Evolutionary conservation across 805 yeast genomes (phyloP), one percentile per base, ranked within the genome.

Genomic region (Kazachstania bromeliacearum): DNA sequence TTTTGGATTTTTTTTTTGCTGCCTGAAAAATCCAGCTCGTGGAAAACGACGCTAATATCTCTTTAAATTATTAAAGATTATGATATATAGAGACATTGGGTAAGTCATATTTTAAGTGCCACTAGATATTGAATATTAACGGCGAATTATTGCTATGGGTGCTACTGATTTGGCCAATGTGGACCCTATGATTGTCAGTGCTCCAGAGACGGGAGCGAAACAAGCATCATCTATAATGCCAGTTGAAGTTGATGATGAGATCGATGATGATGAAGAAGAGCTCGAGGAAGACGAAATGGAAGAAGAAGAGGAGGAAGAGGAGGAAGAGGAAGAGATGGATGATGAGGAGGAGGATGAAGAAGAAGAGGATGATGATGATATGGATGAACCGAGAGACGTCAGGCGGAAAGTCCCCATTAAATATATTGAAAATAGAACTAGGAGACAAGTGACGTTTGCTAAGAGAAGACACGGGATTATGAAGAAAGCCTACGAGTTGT

Each of bases 401-500:
- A 33, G 42, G 18, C 34, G 41, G 21, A 43, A 40, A 29, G 28
- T 39, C 4, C 51, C 49, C 2, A 85, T 89, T 60, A 82, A 84
- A 66, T 89, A 87, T 57, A 89, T 89, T 50, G 94, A 85, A 64
- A 96, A 89, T 62, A 88, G 85, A 63, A 82, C 95, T 13, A 75
- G 96, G 58, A 79, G 98, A 52, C 97, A 89, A 63, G 89, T 89
- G 47, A 89, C 97, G n/a, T 89, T 89, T 55, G 83, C 95, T 38
- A 89, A 89, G 66, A 80, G 98, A 67, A 84, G 88, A 63, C 96
- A 95, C 27, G 98, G 98, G 45, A 87, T 89, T 54, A 89, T 89
- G 96, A 89, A 89, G 66, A 89, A 89, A 66, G 96, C 96, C 13
- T 89, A 89, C 64, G 98, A 89, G 60, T 71, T 89, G 46, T 80